These are phyloP conservation scores for Pseudocercospora fuligena DNA, from an alignment of 2,329 filamentous ascomycete species.

Conservation along the genomic window DNA sequence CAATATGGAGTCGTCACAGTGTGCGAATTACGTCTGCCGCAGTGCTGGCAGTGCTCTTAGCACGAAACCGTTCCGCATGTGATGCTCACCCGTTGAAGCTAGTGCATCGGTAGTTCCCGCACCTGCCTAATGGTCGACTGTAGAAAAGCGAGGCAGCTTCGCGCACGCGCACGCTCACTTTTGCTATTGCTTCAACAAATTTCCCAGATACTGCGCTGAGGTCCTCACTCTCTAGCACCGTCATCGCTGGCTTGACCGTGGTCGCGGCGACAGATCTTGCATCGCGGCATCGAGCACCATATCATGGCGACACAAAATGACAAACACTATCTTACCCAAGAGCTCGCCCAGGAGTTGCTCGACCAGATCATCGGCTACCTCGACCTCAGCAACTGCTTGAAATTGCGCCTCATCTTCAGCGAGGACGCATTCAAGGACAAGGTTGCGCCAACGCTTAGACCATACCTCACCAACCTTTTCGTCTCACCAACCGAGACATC, in stretches of 20 bases:
- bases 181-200: no score
- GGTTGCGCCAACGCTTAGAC: not conserved
- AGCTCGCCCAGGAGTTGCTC: not conserved
- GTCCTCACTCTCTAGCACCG: no score
- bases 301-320: not conserved
- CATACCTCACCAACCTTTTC: not conserved
- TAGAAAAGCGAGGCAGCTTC: no score
- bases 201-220: no score
- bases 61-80: no score
- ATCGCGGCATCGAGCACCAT: not conserved
- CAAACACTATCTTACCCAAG: not conserved
- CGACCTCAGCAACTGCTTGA: not conserved
- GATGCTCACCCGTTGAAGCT: no score
- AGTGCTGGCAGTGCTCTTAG: no score
- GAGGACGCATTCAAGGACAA: not conserved
- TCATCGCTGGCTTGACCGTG: not conserved
- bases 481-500: conserved; percentile 7
- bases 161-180: no score
- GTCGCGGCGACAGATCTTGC: not conserved
- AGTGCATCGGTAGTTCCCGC: no score
- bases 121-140: no score
- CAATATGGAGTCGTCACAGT: no score
- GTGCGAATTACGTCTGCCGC: no score
- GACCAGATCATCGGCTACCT: not conserved
- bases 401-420: not conserved